Evolutionary conservation across 805 yeast genomes (phyloP), one percentile per base, ranked within the genome.

Genomic region (Saturnispora quitensis): DNA sequence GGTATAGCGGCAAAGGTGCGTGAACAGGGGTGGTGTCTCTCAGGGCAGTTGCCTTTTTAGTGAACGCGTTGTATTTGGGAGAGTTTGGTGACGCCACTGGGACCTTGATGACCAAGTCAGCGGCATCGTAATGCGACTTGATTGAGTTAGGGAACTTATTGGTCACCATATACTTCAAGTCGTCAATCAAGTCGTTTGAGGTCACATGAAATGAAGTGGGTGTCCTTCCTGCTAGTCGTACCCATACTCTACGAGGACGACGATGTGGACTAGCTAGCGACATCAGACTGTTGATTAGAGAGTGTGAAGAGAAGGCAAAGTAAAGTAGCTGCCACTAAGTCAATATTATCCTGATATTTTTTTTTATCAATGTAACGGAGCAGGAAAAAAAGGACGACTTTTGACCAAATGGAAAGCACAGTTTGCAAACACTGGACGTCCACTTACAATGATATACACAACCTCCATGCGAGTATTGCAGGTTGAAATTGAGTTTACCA

Each of bases 101-200:
- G 22, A 46, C 49, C 47, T 62, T 62, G 54, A 81, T 63, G 17
- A 71, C 51, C 56, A 84, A 53, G 62, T 86, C 88, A 10, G 95
- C 80, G 8, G 95, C 82, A 68, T 89, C 89, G 61, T 74, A 76
- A 45, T 70, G 63, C 54, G 77, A 64, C 3, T 81, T 86, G 51
- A 84, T 62, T 2, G 87, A 75, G 53, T 84, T 80, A 50, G 95
- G 86, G 64, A 77, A 85, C 58, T 83, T 86, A 44, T 68, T 69
- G 36, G 82, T 66, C 1, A 90, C 74, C 53, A 80, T 74, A 10
- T 74, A 69, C 61, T 90, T 90, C 59, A 90, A 70, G 65, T 91
- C 96, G 65, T 90, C 98, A 5, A 90, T 76, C 1, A 89, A 74
- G 61, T 86, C 91, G 20, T 66, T 62, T 31, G 79, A 79, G 17